Base-by-base conservation (phyloP, 805 yeast species). In the Wickerhamiella kurtzmanii region DNA sequence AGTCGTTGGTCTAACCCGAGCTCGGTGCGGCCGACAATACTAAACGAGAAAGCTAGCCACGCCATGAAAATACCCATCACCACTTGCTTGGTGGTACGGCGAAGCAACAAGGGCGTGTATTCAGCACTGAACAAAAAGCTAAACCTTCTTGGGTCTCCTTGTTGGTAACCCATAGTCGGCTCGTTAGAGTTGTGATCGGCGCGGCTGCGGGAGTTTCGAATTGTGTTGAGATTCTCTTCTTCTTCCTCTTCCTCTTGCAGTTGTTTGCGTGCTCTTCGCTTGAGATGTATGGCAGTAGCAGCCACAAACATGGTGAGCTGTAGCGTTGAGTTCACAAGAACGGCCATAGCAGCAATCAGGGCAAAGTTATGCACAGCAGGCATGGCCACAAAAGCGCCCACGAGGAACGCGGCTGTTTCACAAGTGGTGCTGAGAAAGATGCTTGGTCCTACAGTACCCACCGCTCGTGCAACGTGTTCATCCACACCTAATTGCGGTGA, bases 301-400 rank as follows among this genome's bases (percentile, higher is more conserved):
- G 94, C 73, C 2, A 86, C 73, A 61, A 89, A 88, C 28, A 81
- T 76, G 0, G 96, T 85, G 61, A 87, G 64, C 59, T 89, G 97
- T 25, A 89, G 67, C 0, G 77, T 39, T 1, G 89, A 79, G 60
- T 89, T 88, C 55, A 84, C 66, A 4, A 82, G 57, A 2, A 89
- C 80, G 0, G 97, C 89, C 16, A 86, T 82, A 0, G 95, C 88
- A 4, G 95, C 84, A 59, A 85, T 92, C 13, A 82, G 64, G 0
- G 98, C 96, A 69, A 89, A 89, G 62, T 88, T 92, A 52, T 81
- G 73, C 17, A 89, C 97, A 0, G 97, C 97, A 1, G 97, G 97
- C 96, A 92, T 92, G 11, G 80, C 73, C 4, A 92, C 96, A 3
- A 70, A 63, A 0, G 94, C 70, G 0, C 95, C 95, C 38, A 89